Evolutionary conservation across 108 stramenopile genomes (phyloP), one percentile per base, ranked within the genome.

Genomic region (Stephanodiscus minutulus): DNA sequence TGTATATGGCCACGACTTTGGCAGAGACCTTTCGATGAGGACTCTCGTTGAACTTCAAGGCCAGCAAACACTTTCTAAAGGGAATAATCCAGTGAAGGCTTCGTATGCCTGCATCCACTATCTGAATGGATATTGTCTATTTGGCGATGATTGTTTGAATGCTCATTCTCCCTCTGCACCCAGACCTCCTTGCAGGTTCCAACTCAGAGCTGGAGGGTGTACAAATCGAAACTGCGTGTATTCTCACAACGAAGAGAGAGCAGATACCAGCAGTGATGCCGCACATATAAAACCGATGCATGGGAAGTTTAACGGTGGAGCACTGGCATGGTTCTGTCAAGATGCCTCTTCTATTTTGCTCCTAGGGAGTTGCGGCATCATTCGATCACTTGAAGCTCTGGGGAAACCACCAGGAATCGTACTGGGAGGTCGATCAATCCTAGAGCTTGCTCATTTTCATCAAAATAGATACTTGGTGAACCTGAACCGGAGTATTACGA

Each of bases 81-180:
- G 61, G 52, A 61, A 47, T 21, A 50, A 72, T 41, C 53, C 15
- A 21, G 33, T 39, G 31, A 22, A 73, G 11, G 44, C 62, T 44
- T 7, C 36, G 35, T 75, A 47, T 60, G 77, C 64, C 7, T 78
- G 77, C 39, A 73, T 78, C n/a, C 71, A 72, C 59, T 72, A 72
- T 39, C 64, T 78, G 2, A 72, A 27, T 17, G 77, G 77, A 5
- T 46, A 46, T n/a, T 78, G 77, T 27, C 31, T 5, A 13, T 78
- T 73, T 60, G 77, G 71, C 35, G 63, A 72, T 35, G 56, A 59
- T 29, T 78, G 77, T 36, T 56, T 41, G 8, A 78, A 72, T 72
- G 20, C 57, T 21, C 77, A 78, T 50, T 78, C 77, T 9, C 59
- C 50, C n/a, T 25, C 52, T 49, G 77, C 77, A 29, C 31, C 46